These are phyloP conservation scores for Keithomyces neogunnii DNA, from an alignment of 2,329 filamentous ascomycete genomes.

Conservation along the genomic window DNA sequence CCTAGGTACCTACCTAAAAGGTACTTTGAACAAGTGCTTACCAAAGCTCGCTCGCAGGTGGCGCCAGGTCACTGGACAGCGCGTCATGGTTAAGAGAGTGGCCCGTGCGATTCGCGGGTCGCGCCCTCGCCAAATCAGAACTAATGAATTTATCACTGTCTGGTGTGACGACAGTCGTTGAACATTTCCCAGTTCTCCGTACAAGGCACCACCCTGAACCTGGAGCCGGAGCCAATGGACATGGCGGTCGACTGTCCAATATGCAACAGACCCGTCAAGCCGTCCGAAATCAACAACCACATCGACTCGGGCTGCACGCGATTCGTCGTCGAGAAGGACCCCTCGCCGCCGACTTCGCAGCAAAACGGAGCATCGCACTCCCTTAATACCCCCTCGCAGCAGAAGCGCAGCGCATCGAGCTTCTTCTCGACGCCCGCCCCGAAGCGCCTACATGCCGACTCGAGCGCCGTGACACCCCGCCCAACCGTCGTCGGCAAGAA, in stretches of 20 bases:
- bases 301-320: slow-evolving; percentile 75
- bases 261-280: slow-evolving; percentile 64
- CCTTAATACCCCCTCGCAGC: slow-evolving; percentile 21
- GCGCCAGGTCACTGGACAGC: slow-evolving; percentile 3
- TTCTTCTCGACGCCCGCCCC: slow-evolving; percentile 56
- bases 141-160: too few relatives aligned
- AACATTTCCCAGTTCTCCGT: too few relatives aligned
- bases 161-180: neutral
- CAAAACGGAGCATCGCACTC: slow-evolving; percentile 4
- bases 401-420: slow-evolving; percentile 46
- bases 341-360: slow-evolving; percentile 20
- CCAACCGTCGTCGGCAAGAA: slow-evolving; percentile 32
- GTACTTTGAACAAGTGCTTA: neutral
- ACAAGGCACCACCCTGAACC: neutral
- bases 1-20: too few relatives aligned
- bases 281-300: slow-evolving; percentile 76
- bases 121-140: neutral
- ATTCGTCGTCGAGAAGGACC: slow-evolving; percentile 50
- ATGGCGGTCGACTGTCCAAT: slow-evolving; percentile 68
- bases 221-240: neutral
- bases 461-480: slow-evolving; percentile 22
- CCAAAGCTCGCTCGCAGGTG: too few relatives aligned
- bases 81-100: slow-evolving; percentile 1
- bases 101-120: neutral
- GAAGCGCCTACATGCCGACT: slow-evolving; percentile 36